A percentile compares a stretch with the other conserved stretches of the same genome.
These are phyloP conservation scores for Neurospora sublineolata DNA, from an alignment of 495 filamentous ascomycete species.

Conservation along the genomic window DNA sequence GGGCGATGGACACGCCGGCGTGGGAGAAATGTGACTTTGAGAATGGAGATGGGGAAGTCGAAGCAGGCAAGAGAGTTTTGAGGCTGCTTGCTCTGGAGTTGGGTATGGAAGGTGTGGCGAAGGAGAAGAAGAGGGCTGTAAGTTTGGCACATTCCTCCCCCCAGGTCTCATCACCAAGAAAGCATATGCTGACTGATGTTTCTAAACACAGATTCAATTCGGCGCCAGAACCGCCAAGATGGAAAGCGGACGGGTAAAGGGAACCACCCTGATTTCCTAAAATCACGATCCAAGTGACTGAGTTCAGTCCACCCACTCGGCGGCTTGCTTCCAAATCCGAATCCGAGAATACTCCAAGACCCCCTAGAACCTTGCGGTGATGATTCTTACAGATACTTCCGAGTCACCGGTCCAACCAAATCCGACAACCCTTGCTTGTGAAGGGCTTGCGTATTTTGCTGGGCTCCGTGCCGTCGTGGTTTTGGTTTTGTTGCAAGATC, in stretches of 20 bases:
- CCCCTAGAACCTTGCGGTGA: slow-evolving; percentile 33
- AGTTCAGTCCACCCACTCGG: not conserved
- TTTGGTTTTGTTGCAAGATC: slow-evolving; percentile 14
- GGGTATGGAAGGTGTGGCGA: slow-evolving; percentile 56
- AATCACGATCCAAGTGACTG: not conserved
- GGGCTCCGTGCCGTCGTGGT: slow-evolving; percentile 7
- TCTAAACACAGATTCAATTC: slow-evolving; percentile 56
- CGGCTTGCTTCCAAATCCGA: not conserved
- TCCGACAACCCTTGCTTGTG: not conserved
- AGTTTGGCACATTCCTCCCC: slow-evolving; percentile 6
- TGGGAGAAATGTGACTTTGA: slow-evolving; percentile 82
- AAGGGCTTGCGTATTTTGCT: not conserved
- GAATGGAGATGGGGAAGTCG: slow-evolving; percentile 35
- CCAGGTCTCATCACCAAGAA: not conserved
- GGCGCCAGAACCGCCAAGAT: slow-evolving; percentile 80
- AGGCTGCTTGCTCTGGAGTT: slow-evolving; percentile 66
- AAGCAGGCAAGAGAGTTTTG: slow-evolving; percentile 71
- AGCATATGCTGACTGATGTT: slow-evolving; percentile 1
- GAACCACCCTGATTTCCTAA: slow-evolving; percentile 43
- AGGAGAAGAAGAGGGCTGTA: slow-evolving; percentile 83
- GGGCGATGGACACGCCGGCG: slow-evolving; percentile 61
- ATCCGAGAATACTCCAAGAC: not conserved
- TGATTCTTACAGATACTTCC: slow-evolving; percentile 51
- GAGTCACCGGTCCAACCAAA: slow-evolving; percentile 29
- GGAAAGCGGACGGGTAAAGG: slow-evolving; percentile 60